Percentiles rank a stretch among this genome's conserved stretches.
Evolutionary conservation across 805 yeast genomes (phyloP).

Genomic region (Starmerella apicola): DNA sequence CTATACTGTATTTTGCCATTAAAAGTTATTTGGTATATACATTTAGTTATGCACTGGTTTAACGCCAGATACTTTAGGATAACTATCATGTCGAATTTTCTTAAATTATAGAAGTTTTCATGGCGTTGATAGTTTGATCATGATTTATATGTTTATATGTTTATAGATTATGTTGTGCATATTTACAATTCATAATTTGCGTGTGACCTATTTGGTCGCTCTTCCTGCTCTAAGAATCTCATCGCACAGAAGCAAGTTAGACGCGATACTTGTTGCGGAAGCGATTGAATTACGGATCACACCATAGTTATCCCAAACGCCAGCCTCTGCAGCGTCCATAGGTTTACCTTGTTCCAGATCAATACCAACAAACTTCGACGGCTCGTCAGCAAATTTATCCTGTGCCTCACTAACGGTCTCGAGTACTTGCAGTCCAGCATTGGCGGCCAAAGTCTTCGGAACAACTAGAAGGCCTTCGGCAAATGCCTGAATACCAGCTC

Average conservation of each 20-base stretch:
- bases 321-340: constrained; percentile 86
- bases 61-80: too few species aligned
- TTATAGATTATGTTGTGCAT: too few species aligned
- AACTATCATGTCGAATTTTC: too few species aligned
- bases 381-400: constrained; percentile 57
- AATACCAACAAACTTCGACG: constrained; percentile 62
- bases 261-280: constrained; percentile 88
- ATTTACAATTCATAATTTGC: too few species aligned
- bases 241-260: constrained; percentile 85
- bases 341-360: constrained; percentile 89
- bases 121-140: too few species aligned
- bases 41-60: too few species aligned
- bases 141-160: too few species aligned
- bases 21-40: too few species aligned
- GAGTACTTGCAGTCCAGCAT: constrained; percentile 87
- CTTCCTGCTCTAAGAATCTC: constrained; percentile 95
- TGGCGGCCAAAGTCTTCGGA: constrained; percentile 84
- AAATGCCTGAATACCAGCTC: constrained; percentile 85
- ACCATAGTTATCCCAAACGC: constrained; percentile 92
- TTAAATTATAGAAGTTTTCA: too few species aligned
- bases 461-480: constrained; percentile 82
- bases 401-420: constrained; percentile 82
- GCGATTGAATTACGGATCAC: constrained; percentile 87
- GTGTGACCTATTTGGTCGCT: constrained; percentile 44
- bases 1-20: too few species aligned